These are phyloP conservation scores for Meripilus lineatus DNA, from an alignment of 1,284 basidiomycete genomes.

Conservation along the genomic window DNA sequence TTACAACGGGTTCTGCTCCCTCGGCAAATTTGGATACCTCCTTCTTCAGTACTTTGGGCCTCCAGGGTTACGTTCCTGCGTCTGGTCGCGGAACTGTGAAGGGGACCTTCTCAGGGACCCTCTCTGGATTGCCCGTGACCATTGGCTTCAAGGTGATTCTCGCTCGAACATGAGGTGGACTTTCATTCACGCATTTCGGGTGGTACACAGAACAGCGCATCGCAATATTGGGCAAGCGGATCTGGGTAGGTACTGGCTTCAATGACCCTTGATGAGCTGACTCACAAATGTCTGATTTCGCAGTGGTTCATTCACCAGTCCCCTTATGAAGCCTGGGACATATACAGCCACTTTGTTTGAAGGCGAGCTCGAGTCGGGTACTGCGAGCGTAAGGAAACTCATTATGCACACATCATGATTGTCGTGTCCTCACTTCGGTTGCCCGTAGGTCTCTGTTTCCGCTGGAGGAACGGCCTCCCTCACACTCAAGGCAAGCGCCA, in stretches of 20 bases:
- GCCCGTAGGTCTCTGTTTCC: constrained; percentile 28
- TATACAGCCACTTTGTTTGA: constrained; percentile 39
- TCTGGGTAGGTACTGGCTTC: constrained; percentile 26
- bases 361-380: constrained; percentile 40
- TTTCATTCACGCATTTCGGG: background rate
- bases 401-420: background rate
- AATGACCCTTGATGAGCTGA: background rate
- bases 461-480: constrained; percentile 35
- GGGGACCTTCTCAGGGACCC: constrained; percentile 39
- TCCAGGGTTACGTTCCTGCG: constrained; percentile 39
- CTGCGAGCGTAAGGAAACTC: constrained; percentile 24
- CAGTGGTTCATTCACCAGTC: constrained; percentile 38
- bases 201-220: constrained; percentile 32
- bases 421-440: background rate
- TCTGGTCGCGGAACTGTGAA: constrained; percentile 40
- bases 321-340: constrained; percentile 43
- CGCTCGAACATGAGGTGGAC: too few relatives aligned
- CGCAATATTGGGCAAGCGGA: constrained; percentile 41
- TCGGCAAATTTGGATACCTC: constrained; percentile 37
- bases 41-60: constrained; percentile 39
- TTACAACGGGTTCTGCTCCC: constrained; percentile 39
- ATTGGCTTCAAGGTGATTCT: constrained; percentile 41
- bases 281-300: background rate
- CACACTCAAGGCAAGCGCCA: constrained; percentile 28
- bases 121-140: constrained; percentile 34